Evolutionary conservation across 2,329 filamentous ascomycete species (phyloP).

Genomic region (Scorias spongiosa): DNA sequence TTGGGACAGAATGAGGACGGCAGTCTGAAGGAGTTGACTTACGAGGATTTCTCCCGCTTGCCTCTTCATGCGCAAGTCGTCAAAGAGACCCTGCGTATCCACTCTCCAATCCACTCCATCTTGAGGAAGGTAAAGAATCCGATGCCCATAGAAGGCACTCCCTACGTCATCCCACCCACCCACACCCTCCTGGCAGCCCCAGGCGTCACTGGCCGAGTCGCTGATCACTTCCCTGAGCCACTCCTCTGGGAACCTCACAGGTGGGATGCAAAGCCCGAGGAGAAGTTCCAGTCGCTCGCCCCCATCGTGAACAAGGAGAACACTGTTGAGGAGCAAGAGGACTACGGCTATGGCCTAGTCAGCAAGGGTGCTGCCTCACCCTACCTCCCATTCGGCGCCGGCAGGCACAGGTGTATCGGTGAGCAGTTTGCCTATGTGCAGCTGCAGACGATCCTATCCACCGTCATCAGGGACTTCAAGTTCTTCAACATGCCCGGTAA

Average conservation of each 20-base stretch:
- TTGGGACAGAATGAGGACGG: constrained; percentile 47
- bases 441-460: constrained; percentile 68
- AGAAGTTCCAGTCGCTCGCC: constrained; percentile 10
- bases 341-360: constrained; percentile 87
- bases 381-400: constrained; percentile 88
- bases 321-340: constrained; percentile 49
- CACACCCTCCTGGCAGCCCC: constrained; percentile 76
- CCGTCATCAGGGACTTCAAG: constrained; percentile 64
- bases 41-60: constrained; percentile 63
- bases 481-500: constrained; percentile 61
- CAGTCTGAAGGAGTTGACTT: constrained; percentile 52
- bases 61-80: constrained; percentile 71
- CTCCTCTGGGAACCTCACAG: constrained; percentile 78
- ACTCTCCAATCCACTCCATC: constrained; percentile 90
- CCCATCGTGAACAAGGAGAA: constrained; percentile 15
- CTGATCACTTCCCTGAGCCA: constrained; percentile 67
- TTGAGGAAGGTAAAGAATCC: constrained; percentile 83
- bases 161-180: constrained; percentile 64
- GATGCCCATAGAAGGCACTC: constrained; percentile 68
- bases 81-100: constrained; percentile 81
- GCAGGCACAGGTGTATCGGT: constrained; percentile 85
- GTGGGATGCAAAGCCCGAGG: constrained; percentile 46
- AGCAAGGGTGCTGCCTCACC: constrained; percentile 81
- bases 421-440: constrained; percentile 95
- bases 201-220: constrained; percentile 59